Evolutionary conservation across 1,284 basidiomycete species (phyloP), one percentile per base, ranked within the genome.

Genomic region (Cryptococcus sp.): DNA sequence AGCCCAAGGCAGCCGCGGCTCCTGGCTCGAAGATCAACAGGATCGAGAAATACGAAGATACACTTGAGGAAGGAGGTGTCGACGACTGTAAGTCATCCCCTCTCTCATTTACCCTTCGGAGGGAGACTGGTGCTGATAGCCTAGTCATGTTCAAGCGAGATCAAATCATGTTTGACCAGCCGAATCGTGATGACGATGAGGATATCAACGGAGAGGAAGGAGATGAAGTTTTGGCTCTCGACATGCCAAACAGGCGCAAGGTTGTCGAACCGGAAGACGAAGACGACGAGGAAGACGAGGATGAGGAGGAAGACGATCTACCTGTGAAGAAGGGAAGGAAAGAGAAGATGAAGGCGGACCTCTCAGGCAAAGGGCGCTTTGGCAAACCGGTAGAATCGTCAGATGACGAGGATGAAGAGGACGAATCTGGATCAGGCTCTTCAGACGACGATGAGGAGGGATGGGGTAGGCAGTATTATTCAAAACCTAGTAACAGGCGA

Each of bases 401-500:
- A 4, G 80, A 79, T 31, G 80, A 78, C 10, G 78, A 79, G 6
- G 76, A 77, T 4, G 76, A 77, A 0, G 70, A 68, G 14, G 78
- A 79, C 40, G 64, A 50, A 25, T 55, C n/a, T n/a, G n/a, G n/a
- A n/a, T 52, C 59, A 19, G 65, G 53, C 16, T 34, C 43, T 5
- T 49, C 37, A 18, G 76, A 80, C 25, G 65, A 63, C 9, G 77
- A 79, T 22, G 71, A 73, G 56, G 85, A 87, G 69, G 80, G 79
- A 1, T 93, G 90, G 90, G 90, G 90, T 2, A 76, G 76, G 53
- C 81, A 82, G 19, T 93, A 92, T 70, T 92, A 93, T 70, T 81
- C 87, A n/a, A 61, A 64, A 19, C 73, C 73, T 14, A 69, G 66
- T 18, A 72, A 68, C n/a, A 55, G 68, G 42, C 41, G 66, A 35